These are phyloP conservation scores for Anthracocystis panici-leucophaei DNA, from an alignment of 1,284 basidiomycete genomes.

Conservation along the genomic window DNA sequence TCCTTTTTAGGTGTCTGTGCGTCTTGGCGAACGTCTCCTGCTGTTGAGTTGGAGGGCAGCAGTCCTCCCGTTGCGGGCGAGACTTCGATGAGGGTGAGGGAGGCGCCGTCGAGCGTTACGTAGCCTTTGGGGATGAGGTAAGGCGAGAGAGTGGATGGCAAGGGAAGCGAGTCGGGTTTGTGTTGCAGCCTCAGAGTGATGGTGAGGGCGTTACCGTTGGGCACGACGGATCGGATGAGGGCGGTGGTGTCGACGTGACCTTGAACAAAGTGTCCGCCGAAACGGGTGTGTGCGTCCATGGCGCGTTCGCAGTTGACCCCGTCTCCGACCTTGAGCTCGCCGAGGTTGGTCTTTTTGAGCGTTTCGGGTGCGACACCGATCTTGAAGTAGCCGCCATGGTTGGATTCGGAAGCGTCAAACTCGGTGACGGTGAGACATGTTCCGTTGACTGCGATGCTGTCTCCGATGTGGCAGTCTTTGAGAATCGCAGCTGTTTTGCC, in stretches of 20 bases:
- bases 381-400: conserved; percentile 75
- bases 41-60: conserved; percentile 49
- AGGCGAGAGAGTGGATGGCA: conserved; percentile 78
- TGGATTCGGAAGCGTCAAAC: conserved; percentile 73
- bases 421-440: conserved; percentile 87
- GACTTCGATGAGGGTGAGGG: conserved; percentile 88
- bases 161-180: conserved; percentile 71
- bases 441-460: conserved; percentile 90
- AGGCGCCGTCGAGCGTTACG: conserved; percentile 92
- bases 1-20: conserved; percentile 45
- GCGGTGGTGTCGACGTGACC: conserved; percentile 83
- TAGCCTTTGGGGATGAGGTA: conserved; percentile 98
- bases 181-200: conserved; percentile 77
- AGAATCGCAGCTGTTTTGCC: conserved; percentile 80
- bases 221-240: conserved; percentile 72
- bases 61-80: conserved; percentile 62
- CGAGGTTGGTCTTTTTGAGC: conserved; percentile 86
- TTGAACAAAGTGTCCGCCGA: conserved; percentile 97
- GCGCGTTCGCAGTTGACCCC: conserved; percentile 95
- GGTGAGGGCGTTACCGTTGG: conserved; percentile 89
- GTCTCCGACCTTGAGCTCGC: conserved; percentile 80
- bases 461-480: conserved; percentile 90
- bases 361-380: conserved; percentile 97
- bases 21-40: conserved; percentile 46
- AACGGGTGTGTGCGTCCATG: conserved; percentile 87